Evolutionary conservation across 2,329 filamentous ascomycete genomes (phyloP).

Genomic region (Colletotrichum coccodes): DNA sequence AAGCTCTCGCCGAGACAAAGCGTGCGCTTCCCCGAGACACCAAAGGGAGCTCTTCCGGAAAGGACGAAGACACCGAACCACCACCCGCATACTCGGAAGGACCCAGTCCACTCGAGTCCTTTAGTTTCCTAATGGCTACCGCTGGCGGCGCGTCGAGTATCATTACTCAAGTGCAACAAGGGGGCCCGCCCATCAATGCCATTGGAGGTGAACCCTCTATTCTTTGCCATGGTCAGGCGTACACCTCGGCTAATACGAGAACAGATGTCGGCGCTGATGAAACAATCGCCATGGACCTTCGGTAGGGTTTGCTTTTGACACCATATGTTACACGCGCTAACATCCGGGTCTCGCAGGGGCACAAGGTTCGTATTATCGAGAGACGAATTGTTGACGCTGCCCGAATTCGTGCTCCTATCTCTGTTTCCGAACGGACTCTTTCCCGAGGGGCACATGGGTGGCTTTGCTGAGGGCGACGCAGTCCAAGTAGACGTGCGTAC

Average conservation of each 20-base stretch:
- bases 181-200: slow-evolving; percentile 87
- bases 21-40: slow-evolving; percentile 83
- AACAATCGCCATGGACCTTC: slow-evolving; percentile 92
- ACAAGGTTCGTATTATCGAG: slow-evolving; percentile 93
- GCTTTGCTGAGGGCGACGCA: slow-evolving; percentile 90
- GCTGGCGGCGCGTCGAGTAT: slow-evolving; percentile 98
- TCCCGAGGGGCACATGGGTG: slow-evolving; percentile 94
- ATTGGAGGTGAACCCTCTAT: slow-evolving; percentile 76
- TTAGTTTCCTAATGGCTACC: slow-evolving; percentile 97
- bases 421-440: slow-evolving; percentile 98
- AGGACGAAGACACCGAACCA: slow-evolving; percentile 87
- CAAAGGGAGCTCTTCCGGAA: slow-evolving; percentile 79
- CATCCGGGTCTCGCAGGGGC: slow-evolving; percentile 68
- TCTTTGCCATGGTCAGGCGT: background rate
- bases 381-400: slow-evolving; percentile 93
- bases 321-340: slow-evolving; percentile 11
- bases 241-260: slow-evolving; percentile 1
- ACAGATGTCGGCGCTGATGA: slow-evolving; percentile 87
- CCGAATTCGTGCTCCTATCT: slow-evolving; percentile 97
- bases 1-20: slow-evolving; percentile 79
- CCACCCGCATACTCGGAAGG: slow-evolving; percentile 97
- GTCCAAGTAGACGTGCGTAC: slow-evolving; percentile 95
- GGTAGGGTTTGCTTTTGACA: slow-evolving; percentile 64
- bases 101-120: slow-evolving; percentile 89
- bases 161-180: slow-evolving; percentile 98